Evolutionary conservation across 208 protist species (phyloP), one percentile per base, ranked within the genome.

Genomic region (Crithidia brevicula): DNA sequence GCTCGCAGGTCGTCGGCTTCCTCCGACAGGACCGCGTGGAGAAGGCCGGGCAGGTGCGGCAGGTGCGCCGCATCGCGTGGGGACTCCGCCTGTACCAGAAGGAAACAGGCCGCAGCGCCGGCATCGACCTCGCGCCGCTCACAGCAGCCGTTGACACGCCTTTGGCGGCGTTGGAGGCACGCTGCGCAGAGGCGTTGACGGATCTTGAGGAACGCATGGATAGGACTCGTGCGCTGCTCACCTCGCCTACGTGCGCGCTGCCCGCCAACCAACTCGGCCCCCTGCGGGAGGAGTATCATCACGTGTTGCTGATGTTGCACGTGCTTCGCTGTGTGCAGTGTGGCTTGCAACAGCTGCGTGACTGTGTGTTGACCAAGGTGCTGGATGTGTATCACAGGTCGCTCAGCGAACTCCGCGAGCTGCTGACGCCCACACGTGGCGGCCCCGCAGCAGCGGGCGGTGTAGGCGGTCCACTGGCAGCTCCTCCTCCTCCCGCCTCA

Each of bases 21-120:
- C 73, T 86, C 16, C 63, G 65, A n/a, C 91, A 97, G 62, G 77
- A 85, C 22, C 20, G 67, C 2, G 75, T 83, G 30, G 89, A 96
- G 64, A 88, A 89, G 54, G 64, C 77, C 40, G 68, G 88, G 7
- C 89, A 96, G 78, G 65, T 97, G 58, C 80, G 93, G 53, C 89
- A 97, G 72, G 72, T 97, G 16, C 81, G 85, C 4, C 82, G 88
- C 43, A 94, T 97, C 38, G 81, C 95, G 25, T 97, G 93, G 88
- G 93, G 93, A 11, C 88, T 97, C 31, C 88, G 93, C 1, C 53
- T 96, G 23, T 96, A 92, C 62, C 89, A 96, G 74, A 78, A 83
- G 49, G 78, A 77, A 16, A 74, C 67, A 43, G 85, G 83, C 30
- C 77, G 87, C 47, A 81, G 54, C n/a, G 56, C 66, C 4, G 84